Percentiles rank a stretch among this genome's conserved stretches.
Conservation (phyloP, 305 asterid species). For the Fraxinus dipetala region DNA sequence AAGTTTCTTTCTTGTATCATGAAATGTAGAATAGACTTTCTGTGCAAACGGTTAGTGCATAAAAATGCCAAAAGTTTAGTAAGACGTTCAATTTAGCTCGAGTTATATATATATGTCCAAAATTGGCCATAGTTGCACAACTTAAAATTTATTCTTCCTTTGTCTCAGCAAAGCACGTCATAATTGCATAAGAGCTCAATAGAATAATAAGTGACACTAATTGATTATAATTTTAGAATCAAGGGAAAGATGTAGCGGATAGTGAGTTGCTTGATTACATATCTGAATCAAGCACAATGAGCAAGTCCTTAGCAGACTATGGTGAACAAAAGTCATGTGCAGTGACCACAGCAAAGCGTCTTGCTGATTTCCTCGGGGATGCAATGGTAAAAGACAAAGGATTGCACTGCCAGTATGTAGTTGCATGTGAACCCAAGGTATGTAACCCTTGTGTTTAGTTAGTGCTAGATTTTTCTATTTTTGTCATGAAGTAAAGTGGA, state of each 20-base stretch:
- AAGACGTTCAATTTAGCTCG: slow-evolving; percentile 10
- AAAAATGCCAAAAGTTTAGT: slow-evolving; percentile 5
- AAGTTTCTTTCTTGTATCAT: background rate
- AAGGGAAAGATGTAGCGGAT: slow-evolving; percentile 91
- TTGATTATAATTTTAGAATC: slow-evolving; percentile 57
- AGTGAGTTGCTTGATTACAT: slow-evolving; percentile 91
- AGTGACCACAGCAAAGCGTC: slow-evolving; percentile 95
- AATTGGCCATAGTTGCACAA: slow-evolving; percentile 5
- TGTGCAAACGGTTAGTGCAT: background rate
- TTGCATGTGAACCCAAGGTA: slow-evolving; percentile 99
- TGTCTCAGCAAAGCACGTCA: slow-evolving; percentile 10
- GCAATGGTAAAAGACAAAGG: slow-evolving; percentile 98
- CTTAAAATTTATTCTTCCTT: slow-evolving; percentile 9
- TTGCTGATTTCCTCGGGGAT: slow-evolving; percentile 96
- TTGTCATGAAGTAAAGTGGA: slow-evolving; percentile 10
- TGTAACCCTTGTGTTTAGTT: slow-evolving; percentile 18
- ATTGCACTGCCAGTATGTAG: slow-evolving; percentile 88
- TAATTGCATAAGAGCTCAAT: slow-evolving; percentile 7
- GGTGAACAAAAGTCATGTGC: slow-evolving; percentile 98
- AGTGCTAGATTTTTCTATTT: slow-evolving; percentile 5
- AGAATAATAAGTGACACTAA: slow-evolving; percentile 16
- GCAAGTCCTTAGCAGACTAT: slow-evolving; percentile 95
- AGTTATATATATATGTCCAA: slow-evolving; percentile 6
- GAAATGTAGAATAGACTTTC: slow-evolving; percentile 8
- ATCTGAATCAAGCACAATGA: slow-evolving; percentile 99